Evolutionary conservation across 2,329 filamentous ascomycete genomes (phyloP).

Genomic region (Colletotrichum sp.): DNA sequence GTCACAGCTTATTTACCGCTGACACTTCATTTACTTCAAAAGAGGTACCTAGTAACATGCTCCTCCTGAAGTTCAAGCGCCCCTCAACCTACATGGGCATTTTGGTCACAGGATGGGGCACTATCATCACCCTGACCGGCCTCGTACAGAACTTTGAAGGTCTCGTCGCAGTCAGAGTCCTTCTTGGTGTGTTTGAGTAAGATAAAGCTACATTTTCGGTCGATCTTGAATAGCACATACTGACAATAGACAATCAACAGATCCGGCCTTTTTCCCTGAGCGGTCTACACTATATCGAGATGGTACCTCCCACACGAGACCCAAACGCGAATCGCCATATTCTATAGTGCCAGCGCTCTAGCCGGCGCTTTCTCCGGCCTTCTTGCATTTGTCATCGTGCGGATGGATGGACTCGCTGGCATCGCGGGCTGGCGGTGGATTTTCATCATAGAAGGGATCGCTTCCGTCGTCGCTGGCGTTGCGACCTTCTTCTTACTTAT

Average conservation of each 20-base stretch:
- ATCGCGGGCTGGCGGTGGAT: constrained; percentile 47
- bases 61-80: constrained; percentile 63
- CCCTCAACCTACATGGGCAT: constrained; percentile 68
- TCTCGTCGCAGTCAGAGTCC: constrained; percentile 40
- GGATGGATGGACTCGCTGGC: constrained; percentile 47
- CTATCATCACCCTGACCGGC: constrained; percentile 29
- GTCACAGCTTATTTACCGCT: not conserved
- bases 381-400: constrained; percentile 62
- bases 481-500: constrained; percentile 24
- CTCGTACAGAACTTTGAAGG: constrained; percentile 27
- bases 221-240: not conserved
- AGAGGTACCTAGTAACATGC: constrained; percentile 65
- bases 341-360: constrained; percentile 73
- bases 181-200: constrained; percentile 30
- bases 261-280: constrained; percentile 57
- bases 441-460: constrained; percentile 22
- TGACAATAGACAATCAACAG: constrained; percentile 28
- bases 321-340: constrained; percentile 58
- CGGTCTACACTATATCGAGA: constrained; percentile 54
- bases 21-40: not conserved
- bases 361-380: constrained; percentile 69
- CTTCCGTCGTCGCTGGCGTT: constrained; percentile 32
- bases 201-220: fast-evolving
- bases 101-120: not conserved
- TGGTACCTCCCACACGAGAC: constrained; percentile 46